phyloP scores from a whole-genome alignment of 192 early-diverging fungal genomes.

The Piromyces sp. region DNA sequence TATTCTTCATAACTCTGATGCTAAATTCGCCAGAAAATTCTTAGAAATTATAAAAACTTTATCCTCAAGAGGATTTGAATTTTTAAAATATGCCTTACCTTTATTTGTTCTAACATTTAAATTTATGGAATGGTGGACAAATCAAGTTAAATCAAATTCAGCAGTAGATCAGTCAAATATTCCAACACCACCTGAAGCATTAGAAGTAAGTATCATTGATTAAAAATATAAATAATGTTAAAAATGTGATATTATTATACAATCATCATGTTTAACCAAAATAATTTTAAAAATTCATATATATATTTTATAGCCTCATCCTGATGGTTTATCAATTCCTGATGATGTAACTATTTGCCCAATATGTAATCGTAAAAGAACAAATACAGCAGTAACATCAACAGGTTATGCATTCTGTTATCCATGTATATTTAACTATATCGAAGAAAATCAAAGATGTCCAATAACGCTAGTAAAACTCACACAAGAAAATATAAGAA shows the following conservation, averaged over 20 bases:
- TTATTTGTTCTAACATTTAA: constrained; percentile 83
- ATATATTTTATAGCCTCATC: constrained; percentile 60
- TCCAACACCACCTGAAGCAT: constrained; percentile 56
- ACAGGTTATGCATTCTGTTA: constrained; percentile 92
- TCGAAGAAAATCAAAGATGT: constrained; percentile 52
- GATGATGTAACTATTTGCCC: constrained; percentile 58
- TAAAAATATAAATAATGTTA: not conserved
- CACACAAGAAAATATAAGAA: constrained; percentile 36
- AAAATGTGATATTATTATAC: not conserved
- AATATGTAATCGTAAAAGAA: constrained; percentile 48
- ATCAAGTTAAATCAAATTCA: constrained; percentile 45
- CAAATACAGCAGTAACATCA: constrained; percentile 70
- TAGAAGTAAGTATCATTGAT: constrained; percentile 26
- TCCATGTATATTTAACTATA: constrained; percentile 60
- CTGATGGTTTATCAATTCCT: constrained; percentile 55
- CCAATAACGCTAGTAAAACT: constrained; percentile 54
- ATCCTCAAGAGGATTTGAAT: constrained; percentile 20
- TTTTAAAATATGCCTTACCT: constrained; percentile 61
- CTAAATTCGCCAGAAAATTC: not conserved
- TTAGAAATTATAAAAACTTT: not conserved
- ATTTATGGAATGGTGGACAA: constrained; percentile 90
- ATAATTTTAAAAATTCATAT: no score
- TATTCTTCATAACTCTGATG: not conserved
- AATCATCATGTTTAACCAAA: no score
- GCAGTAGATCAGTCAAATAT: constrained; percentile 21